Percentiles rank a stretch among this genome's conserved stretches.
Conservation (phyloP, 2,329 filamentous ascomycete species). For the Nemania sp. region DNA sequence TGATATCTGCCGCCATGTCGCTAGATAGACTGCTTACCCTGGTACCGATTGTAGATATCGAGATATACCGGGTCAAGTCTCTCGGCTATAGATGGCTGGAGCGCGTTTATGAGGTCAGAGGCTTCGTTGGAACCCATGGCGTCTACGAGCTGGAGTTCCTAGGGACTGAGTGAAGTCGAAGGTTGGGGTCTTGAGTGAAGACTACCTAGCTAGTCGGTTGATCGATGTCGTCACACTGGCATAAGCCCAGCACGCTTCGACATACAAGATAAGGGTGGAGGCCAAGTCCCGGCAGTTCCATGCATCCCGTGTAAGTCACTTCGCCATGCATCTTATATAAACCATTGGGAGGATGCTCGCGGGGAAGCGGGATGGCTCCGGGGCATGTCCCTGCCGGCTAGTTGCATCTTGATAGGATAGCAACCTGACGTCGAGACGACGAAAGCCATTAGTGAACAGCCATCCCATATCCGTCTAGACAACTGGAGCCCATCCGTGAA, state of each 20-base stretch:
- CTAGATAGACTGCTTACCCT: conserved; percentile 49
- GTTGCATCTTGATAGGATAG: conserved; percentile 6
- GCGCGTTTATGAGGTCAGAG: conserved; percentile 55
- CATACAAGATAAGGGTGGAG: conserved; percentile 5
- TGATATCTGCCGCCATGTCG: not conserved
- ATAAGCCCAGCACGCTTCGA: conserved; percentile 7
- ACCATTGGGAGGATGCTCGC: not conserved
- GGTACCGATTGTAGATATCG: conserved; percentile 58
- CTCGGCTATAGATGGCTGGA: conserved; percentile 60
- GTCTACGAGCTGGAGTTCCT: conserved; percentile 15
- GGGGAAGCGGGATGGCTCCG: conserved; percentile 8
- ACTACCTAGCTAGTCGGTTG: not conserved
- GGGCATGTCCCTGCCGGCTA: conserved; percentile 2
- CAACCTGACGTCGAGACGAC: not conserved
- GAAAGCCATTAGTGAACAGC: not conserved
- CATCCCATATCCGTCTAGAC: conserved; percentile 6
- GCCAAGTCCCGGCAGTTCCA: conserved; percentile 4
- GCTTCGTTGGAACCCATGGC: conserved; percentile 43
- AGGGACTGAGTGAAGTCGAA: not conserved
- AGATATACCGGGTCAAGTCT: conserved; percentile 61
- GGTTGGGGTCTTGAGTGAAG: not conserved
- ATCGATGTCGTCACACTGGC: conserved; percentile 30
- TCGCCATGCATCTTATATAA: conserved; percentile 17
- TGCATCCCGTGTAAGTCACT: not conserved
- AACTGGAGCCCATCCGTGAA: not conserved